Evolutionary conservation across 768 basidiomycete species (phyloP), one percentile per base, ranked within the genome.

Genomic region (Gelatoporia subvermispora): DNA sequence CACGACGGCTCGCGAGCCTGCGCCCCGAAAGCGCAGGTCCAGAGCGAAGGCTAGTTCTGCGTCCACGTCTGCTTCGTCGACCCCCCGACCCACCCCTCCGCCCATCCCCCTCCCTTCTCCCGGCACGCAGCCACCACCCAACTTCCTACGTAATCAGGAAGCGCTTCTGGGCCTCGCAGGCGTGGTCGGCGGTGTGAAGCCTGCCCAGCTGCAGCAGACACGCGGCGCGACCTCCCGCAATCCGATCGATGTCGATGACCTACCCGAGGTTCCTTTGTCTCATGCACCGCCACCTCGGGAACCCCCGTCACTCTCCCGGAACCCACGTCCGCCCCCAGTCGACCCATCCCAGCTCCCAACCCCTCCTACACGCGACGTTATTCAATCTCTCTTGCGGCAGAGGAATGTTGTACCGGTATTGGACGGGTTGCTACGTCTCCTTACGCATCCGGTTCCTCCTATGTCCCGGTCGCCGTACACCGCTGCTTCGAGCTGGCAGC

Each of bases 121-220:
- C 20, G 71, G 77, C 42, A 75, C 71, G 36, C 83, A 82, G 1
- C 66, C 72, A 15, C 88, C 87, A 16, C 66, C 77, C 8, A 80
- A 88, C 61, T 85, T 88, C 48, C 67, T 90, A 43, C 82, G 88
- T 24, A 88, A 77, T 54, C 87, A 89, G 62, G 72, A 80, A 28
- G 81, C 82, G 0, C 69, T 90, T 2, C 72, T 90, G 8, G 88
- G 88, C 8, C 73, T 75, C 16, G 88, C 88, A 10, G 88, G 88
- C 31, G 66, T 85, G 36, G 79, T 90, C 17, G 80, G 77, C 35
- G 78, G 78, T 3, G 70, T 89, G 20, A 82, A 80, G 45, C 81
- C 85, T 21, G 69, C 78, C 16, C 70, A 73, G 34, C 70, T 82
- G 20, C 65, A 74, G 15, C 57, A 51, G 16, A 63, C 58, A 15